Base-by-base conservation (phyloP, 2,329 filamentous ascomycete species). In the Exophiala xenobiotica region DNA sequence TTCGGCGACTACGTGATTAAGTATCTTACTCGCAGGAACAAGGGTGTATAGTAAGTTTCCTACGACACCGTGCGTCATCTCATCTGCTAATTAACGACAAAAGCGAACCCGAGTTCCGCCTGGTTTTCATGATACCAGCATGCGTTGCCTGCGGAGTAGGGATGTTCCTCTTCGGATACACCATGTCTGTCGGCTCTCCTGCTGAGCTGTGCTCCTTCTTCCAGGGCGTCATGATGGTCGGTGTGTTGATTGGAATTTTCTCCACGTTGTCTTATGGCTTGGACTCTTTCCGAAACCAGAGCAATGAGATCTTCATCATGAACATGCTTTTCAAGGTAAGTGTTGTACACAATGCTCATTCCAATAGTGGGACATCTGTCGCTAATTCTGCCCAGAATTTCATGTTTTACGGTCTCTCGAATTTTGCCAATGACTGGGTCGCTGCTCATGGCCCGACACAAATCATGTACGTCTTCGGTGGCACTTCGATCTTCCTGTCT, bases 1-100 rank as follows among this genome's bases (percentile, higher is more conserved):
- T 48, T 66, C 6, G 65, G 62, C 1, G 69, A 71, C 53, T 54
- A 55, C 24, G 46, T 70, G 12, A 61, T 64, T 8, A 63, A 74
- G 16, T 64, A 57, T 43, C 61, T 76, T 1, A 72, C 73, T 1
- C 65, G 68, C 4, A 67, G 70, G 26, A 74, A 74, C 58, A 63
- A 68, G 24, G 73, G 73, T 31, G 64, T 71, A 49, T 60, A 67
- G 61, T 63, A 56, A 37, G 61, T 61, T 14, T 23, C n/a, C n/a
- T 40, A 49, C 44, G n/a, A 24, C 27, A 23, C 6, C 4, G 4
- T 3, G 9, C 14, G 18, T 33, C 18, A 3, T 3, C 6, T 16
- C 4, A 7, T 14, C n/a, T 38, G 23, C 48, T 22, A 24, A n/a
- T 26, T 3, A 9, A 33, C 14, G 20, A 4, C 23, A 7, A 14